phyloP scores from a whole-genome alignment of 352 stramenopile species.

The Phytophthora meadii region DNA sequence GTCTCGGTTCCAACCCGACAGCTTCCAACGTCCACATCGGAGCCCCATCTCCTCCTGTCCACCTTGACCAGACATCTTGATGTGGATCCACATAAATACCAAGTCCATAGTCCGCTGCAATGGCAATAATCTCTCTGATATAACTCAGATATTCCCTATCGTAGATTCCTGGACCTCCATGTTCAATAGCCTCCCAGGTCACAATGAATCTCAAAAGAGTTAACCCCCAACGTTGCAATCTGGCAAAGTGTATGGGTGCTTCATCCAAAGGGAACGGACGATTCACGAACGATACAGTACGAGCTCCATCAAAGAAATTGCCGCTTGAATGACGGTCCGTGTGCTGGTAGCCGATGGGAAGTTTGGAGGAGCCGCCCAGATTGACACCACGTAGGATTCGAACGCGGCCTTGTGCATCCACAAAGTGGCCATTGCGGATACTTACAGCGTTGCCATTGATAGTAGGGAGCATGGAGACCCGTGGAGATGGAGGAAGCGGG shows the following conservation, averaged over 20 bases:
- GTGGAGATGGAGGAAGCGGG: conserved; percentile 9
- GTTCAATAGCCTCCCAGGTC: conserved; percentile 93
- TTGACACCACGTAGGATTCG: conserved; percentile 88
- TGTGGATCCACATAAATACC: conserved; percentile 91
- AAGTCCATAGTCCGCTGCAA: conserved; percentile 73
- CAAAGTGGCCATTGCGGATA: conserved; percentile 78
- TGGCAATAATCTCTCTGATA: conserved; percentile 64
- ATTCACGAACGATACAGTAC: conserved; percentile 68
- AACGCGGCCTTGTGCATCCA: conserved; percentile 80
- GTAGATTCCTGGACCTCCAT: conserved; percentile 82
- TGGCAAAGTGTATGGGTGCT: conserved; percentile 76
- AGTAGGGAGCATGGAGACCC: conserved; percentile 22
- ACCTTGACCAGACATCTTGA: conserved; percentile 93
- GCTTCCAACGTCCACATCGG: conserved; percentile 90
- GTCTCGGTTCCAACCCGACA: conserved; percentile 75
- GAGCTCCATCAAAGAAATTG: conserved; percentile 62
- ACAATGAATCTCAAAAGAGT: conserved; percentile 87
- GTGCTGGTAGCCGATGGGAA: conserved; percentile 69
- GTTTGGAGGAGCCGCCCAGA: conserved; percentile 88
- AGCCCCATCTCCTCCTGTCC: conserved; percentile 89
- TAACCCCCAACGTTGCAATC: conserved; percentile 85
- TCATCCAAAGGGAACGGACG: conserved; percentile 88
- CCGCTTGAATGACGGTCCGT: conserved; percentile 35
- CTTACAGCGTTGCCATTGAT: conserved; percentile 26
- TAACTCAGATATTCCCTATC: conserved; percentile 89